Evolutionary conservation across 768 basidiomycete species (phyloP).

Genomic region (Tylopilus subfusipes): DNA sequence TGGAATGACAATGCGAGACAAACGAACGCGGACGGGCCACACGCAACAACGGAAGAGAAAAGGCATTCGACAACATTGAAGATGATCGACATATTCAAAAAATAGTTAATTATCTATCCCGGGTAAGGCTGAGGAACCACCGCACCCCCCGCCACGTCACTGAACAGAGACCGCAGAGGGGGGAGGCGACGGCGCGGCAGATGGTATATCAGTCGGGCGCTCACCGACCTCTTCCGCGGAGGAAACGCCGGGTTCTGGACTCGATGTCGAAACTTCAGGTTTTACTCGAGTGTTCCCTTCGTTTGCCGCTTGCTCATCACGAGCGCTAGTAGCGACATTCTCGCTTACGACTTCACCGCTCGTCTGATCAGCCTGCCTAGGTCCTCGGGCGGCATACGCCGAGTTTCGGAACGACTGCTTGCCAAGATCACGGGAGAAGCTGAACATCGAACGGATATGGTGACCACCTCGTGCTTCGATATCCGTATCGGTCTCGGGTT

Average conservation of each 20-base stretch:
- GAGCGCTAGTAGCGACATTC: slow-evolving; percentile 7
- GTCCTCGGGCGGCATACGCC: slow-evolving; percentile 27
- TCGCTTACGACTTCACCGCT: slow-evolving; percentile 22
- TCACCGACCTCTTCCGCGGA: slow-evolving; percentile 24
- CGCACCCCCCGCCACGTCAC: slow-evolving; percentile 13
- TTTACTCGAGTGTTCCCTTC: slow-evolving; percentile 12
- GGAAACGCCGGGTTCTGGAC: slow-evolving; percentile 19
- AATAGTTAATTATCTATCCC: slow-evolving; percentile 30
- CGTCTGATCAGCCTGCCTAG: slow-evolving; percentile 15
- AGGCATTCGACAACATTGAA: slow-evolving; percentile 24
- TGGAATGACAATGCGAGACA: slow-evolving; percentile 9
- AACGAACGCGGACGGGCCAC: slow-evolving; percentile 11
- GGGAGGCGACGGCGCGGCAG: slow-evolving; percentile 28
- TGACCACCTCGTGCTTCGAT: slow-evolving; percentile 26
- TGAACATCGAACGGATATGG: slow-evolving; percentile 31
- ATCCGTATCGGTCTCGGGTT: slow-evolving; percentile 33
- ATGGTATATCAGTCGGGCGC: slow-evolving; percentile 23
- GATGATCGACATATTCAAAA: slow-evolving; percentile 35
- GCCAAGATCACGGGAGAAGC: slow-evolving; percentile 31
- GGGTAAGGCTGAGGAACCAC: slow-evolving; percentile 4
- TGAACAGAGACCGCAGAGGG: slow-evolving; percentile 29
- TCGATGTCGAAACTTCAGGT: slow-evolving; percentile 12
- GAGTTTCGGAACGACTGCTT: slow-evolving; percentile 24
- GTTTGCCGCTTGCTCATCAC: slow-evolving; percentile 8
- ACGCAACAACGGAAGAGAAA: slow-evolving; percentile 7